These are phyloP conservation scores for Solanum arcanum DNA, from an alignment of 257 asterid genomes.

Conservation along the genomic window DNA sequence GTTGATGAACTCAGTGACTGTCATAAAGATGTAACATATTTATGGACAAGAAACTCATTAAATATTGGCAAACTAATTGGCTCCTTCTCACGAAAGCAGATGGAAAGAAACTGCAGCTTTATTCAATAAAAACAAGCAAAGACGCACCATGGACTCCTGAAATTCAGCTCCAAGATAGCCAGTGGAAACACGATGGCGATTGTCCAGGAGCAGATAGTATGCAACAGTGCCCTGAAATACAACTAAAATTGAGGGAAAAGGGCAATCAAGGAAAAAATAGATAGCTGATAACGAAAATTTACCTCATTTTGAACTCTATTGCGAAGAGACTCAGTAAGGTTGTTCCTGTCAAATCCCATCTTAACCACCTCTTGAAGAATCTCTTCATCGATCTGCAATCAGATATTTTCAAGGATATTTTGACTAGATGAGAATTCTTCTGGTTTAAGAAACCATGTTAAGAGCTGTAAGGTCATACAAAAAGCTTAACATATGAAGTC, in stretches of 20 bases:
- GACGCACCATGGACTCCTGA: conserved; percentile 61
- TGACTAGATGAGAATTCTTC: neutral
- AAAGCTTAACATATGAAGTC: neutral
- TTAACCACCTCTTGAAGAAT: conserved; percentile 74
- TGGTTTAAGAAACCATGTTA: neutral
- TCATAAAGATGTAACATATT: neutral
- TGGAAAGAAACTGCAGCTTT: neutral
- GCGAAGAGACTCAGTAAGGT: conserved; percentile 62
- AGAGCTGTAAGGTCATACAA: neutral
- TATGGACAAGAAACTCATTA: neutral
- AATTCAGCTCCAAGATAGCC: conserved; percentile 94
- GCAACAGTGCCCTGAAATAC: conserved; percentile 75
- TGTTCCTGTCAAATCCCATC: conserved; percentile 70
- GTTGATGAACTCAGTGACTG: neutral
- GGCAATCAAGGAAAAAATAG: neutral
- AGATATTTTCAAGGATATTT: neutral
- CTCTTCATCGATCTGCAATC: conserved; percentile 78
- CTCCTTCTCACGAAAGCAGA: neutral
- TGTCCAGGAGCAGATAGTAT: conserved; percentile 79
- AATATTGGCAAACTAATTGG: neutral
- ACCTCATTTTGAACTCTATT: conserved; percentile 88
- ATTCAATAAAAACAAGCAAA: neutral
- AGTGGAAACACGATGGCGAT: conserved; percentile 60
- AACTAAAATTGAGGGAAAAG: neutral
- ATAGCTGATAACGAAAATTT: neutral